A percentile compares a stretch with the other conserved stretches of the same genome.
These are phyloP conservation scores for Kwoniella heveanensis DNA, from an alignment of 768 basidiomycete genomes.

Conservation along the genomic window DNA sequence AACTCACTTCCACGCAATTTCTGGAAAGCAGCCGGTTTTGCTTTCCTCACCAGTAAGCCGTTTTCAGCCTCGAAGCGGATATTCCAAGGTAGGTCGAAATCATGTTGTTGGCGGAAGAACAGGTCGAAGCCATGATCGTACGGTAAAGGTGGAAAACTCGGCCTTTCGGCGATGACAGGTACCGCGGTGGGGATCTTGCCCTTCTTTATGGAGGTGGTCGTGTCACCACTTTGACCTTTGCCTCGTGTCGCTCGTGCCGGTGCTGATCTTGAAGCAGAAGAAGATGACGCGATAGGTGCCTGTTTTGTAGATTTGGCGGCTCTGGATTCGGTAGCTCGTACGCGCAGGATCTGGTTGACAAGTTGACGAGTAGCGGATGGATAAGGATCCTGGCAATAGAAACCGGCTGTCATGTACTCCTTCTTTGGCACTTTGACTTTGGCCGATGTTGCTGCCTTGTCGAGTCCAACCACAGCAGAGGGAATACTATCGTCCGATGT, in stretches of 20 bases:
- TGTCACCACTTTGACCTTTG: background rate
- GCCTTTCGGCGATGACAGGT: conserved; percentile 3
- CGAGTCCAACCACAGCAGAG: background rate
- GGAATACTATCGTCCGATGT: background rate
- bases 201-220: background rate
- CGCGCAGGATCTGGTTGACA: conserved; percentile 25
- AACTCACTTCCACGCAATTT: conserved; percentile 46
- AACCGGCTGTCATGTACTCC: conserved; percentile 42
- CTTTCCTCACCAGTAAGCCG: conserved; percentile 41
- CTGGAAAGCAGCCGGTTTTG: conserved; percentile 39
- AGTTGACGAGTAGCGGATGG: conserved; percentile 31
- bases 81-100: conserved; percentile 50
- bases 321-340: conserved; percentile 9
- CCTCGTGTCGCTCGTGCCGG: background rate
- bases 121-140: conserved; percentile 39
- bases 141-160: conserved; percentile 45
- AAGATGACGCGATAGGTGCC: background rate
- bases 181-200: background rate
- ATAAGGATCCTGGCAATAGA: conserved; percentile 46
- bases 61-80: conserved; percentile 45
- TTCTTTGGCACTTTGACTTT: conserved; percentile 22
- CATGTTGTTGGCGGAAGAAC: conserved; percentile 41
- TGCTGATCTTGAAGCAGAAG: background rate
- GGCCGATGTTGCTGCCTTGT: background rate
- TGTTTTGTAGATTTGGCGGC: conserved; percentile 1